phyloP scores from a whole-genome alignment of 345 rosid species.

The Lagerstroemia speciosa region DNA sequence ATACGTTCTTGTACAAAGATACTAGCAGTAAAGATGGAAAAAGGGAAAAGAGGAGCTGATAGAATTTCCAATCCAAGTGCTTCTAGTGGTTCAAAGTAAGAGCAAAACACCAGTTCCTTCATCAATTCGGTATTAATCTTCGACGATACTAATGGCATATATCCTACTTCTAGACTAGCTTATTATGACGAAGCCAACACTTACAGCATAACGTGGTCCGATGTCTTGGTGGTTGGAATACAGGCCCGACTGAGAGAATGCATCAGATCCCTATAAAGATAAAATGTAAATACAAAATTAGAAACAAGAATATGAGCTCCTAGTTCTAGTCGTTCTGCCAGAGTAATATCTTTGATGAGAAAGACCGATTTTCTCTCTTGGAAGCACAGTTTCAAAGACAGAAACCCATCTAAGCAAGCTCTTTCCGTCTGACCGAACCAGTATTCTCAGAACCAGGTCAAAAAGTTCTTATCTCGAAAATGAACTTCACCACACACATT shows the following conservation, averaged over 20 bases:
- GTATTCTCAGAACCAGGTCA: no score
- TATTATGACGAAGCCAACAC: constrained; percentile 14
- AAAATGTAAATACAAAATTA: neutral
- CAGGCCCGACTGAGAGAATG: constrained; percentile 95
- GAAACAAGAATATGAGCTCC: neutral
- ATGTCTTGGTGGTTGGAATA: constrained; percentile 99
- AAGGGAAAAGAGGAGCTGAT: neutral
- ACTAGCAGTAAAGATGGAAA: neutral
- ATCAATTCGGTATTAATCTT: neutral
- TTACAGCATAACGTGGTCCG: constrained; percentile 91
- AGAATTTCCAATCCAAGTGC: neutral
- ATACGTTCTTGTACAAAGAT: neutral
- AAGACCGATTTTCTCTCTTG: no score
- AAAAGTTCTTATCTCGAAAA: no score
- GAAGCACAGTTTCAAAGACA: no score
- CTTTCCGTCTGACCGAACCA: no score
- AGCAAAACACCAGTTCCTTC: neutral
- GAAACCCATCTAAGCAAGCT: no score
- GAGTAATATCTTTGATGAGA: no score
- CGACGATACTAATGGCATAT: neutral
- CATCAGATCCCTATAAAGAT: constrained; percentile 70
- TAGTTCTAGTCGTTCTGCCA: no score
- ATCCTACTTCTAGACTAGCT: neutral
- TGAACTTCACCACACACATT: neutral
- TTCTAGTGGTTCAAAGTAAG: neutral